Conservation (phyloP, 441 rosid genomes). For the Croton setiger region DNA sequence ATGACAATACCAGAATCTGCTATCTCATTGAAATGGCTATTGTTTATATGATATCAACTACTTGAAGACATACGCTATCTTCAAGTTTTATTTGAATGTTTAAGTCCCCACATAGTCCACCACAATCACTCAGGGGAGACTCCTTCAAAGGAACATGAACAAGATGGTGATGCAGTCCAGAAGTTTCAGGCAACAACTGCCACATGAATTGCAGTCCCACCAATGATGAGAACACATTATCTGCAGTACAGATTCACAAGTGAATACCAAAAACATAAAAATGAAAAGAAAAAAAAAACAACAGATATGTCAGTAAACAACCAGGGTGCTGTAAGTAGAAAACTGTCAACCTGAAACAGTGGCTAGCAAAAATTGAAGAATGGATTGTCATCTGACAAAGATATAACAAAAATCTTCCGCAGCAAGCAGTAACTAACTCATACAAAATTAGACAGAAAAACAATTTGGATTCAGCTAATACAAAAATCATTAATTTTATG, state of each 20-base stretch:
- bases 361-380: conserved; percentile 2
- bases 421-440: conserved; percentile 2
- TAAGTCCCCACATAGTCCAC: conserved; percentile 89
- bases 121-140: conserved; percentile 92
- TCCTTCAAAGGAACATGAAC: conserved; percentile 90
- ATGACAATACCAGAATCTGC: conserved; percentile 10
- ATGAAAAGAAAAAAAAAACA: conserved; percentile 3
- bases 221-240: conserved; percentile 85
- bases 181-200: conserved; percentile 62
- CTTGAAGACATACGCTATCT: conserved; percentile 56
- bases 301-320: conserved; percentile 1
- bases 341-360: conserved; percentile 4
- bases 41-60: conserved; percentile 23
- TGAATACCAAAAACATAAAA: too few relatives aligned
- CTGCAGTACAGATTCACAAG: conserved; percentile 42
- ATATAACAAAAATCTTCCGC: not conserved
- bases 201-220: conserved; percentile 95
- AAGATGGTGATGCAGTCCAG: conserved; percentile 69
- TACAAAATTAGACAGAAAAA: not conserved
- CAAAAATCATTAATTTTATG: not conserved
- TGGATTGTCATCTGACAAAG: not conserved
- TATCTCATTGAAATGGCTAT: conserved; percentile 6
- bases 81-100: conserved; percentile 81
- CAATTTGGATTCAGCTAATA: not conserved
- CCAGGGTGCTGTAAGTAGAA: conserved; percentile 2